Base-by-base conservation (phyloP, 768 basidiomycete genomes). In the Amanita inopinata region DNA sequence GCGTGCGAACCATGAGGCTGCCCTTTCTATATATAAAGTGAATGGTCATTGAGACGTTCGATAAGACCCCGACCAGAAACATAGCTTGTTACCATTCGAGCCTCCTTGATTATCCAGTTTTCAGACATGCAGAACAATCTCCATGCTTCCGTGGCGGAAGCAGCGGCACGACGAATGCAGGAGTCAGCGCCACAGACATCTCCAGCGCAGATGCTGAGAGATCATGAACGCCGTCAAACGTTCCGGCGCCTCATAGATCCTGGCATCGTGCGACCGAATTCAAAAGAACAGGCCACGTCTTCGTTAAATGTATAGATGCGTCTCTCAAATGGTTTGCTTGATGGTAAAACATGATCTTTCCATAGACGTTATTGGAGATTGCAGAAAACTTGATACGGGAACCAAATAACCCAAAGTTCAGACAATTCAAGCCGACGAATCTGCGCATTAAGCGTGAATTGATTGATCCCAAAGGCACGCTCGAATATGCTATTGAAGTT, bases 401-500 rank as follows among this genome's bases (percentile, higher is more conserved):
- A 44, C 84, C 85, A 3, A 70, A 78, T 8, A 83, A 89, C 50
- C 62, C 67, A 15, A 88, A 81, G 60, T 91, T 68, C 50, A 73
- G 73, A 46, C 68, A 68, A 50, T 86, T 90, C 71, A 90, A 87
- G 61, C 66, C 74, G 4, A 87, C 83, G 10, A 91, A 91, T 51
- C 58, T 55, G 23, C 63, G 63, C 15, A 83, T 89, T 64, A 71
- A 83, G 62, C 67, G 71, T 11, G 62, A 76, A 47, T 56, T 90
- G 22, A 70, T 91, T 11, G 73, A 86, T 30, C 76, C 77, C 10
- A 75, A 81, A 64, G 83, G 87, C 2, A 70, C 83, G 0, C 61
- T 91, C 28, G 87, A 91, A 56, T 90, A 83, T 62, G 85, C 83
- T 0, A 67, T 85, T 31, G 83, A 74, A 53, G 87, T 85, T 22